Evolutionary conservation across 2,329 filamentous ascomycete species (phyloP), one percentile per base, ranked within the genome.

Genomic region (Aspergillus sp.): DNA sequence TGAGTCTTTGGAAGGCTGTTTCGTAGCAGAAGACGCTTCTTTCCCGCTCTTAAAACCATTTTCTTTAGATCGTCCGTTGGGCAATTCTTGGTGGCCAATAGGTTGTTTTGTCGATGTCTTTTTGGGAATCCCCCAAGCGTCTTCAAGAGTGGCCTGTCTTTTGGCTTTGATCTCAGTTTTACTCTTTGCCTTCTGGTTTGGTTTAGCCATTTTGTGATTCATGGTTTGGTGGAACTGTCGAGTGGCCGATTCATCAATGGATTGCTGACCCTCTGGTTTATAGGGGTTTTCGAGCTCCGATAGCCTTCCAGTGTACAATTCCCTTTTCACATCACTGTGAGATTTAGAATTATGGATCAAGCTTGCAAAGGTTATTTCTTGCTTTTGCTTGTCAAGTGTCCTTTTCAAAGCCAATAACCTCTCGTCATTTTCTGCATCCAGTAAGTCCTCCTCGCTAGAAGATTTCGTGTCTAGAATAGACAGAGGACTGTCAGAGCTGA

Each of bases 141-240:
- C 59, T 37, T 58, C 57, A 7, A 65, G 42, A 0, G 56, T 62
- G 7, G 54, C 51, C 38, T 63, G 56, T 37, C 48, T 59, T 44
- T 56, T 55, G 0, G 54, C 53, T 28, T 51, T 48, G 10, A 40
- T 44, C 13, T 43, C 45, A 11, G 44, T 42, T 35, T 58, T 55
- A 13, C 19, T 51, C 12, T 50, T 49, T 5, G 36, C 31, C 33
- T 56, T 57, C 8, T 39, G 45, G 11, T 27, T 36, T 5, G 43
- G 33, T 8, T 49, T 59, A 5, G 49, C 42, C 7, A 56, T 39
- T 43, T 56, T 58, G 12, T 67, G 64, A n/a, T 39, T 45, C 64
- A 66, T 66, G 8, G 51, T 62, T 7, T 41, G 51, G 37, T 59
- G 53, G 39, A 60, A 58, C 27, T 54, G 40, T 39, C 61, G 51